Evolutionary conservation across 306 rosid species (phyloP).

Genomic region (Ziziphus jujuba): DNA sequence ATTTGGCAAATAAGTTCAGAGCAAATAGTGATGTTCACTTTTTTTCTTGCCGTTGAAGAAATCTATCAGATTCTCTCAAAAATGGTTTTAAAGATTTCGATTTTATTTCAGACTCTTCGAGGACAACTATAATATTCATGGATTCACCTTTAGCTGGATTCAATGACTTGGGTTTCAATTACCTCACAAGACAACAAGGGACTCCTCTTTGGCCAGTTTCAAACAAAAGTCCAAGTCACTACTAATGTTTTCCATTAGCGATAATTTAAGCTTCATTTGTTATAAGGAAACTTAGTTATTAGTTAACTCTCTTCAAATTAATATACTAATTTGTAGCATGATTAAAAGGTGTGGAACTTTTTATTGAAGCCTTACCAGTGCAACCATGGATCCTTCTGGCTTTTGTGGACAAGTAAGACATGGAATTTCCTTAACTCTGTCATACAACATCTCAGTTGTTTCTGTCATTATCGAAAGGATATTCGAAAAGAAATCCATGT

Average conservation of each 20-base stretch:
- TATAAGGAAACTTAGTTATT: not conserved
- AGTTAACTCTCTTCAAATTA: not conserved
- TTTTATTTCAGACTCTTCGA: too few species aligned
- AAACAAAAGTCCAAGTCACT: constrained; percentile 68
- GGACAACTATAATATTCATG: not conserved
- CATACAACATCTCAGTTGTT: constrained; percentile 42
- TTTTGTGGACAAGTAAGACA: constrained; percentile 60
- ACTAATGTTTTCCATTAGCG: constrained; percentile 43
- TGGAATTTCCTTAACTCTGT: constrained; percentile 48
- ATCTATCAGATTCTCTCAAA: too few species aligned
- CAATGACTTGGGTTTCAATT: not conserved
- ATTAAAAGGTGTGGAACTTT: too few species aligned
- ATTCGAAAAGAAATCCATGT: constrained; percentile 38
- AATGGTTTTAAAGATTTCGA: not conserved
- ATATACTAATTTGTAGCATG: not conserved
- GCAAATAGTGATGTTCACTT: too few species aligned
- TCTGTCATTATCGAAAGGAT: constrained; percentile 41
- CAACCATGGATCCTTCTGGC: constrained; percentile 70
- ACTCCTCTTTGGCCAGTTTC: constrained; percentile 63
- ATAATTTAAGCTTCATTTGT: constrained; percentile 53
- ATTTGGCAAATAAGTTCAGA: too few species aligned
- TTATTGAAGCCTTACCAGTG: constrained; percentile 42
- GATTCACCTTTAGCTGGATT: too few species aligned
- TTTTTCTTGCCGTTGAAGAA: too few species aligned
- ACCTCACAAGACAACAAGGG: constrained; percentile 60